These are phyloP conservation scores for Murraya koenigii DNA, from an alignment of 345 rosid species.

Conservation along the genomic window DNA sequence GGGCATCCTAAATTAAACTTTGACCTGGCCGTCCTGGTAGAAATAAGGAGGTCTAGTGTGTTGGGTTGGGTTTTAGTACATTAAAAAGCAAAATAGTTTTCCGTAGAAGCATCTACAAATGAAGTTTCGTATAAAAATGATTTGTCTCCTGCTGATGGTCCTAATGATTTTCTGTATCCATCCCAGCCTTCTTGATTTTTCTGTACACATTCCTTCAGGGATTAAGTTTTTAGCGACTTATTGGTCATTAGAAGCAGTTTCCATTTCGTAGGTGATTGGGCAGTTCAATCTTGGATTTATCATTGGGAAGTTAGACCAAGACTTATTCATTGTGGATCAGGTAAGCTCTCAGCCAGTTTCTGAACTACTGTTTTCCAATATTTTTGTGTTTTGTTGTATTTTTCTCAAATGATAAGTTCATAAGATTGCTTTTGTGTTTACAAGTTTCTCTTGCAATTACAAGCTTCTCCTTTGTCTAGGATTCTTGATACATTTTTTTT, in stretches of 20 bases:
- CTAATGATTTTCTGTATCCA: neutral
- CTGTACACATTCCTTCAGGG: neutral
- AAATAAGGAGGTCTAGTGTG: constrained; percentile 1
- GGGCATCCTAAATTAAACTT: neutral
- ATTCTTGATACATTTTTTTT: constrained; percentile 21
- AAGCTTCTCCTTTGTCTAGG: constrained; percentile 1
- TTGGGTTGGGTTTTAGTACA: neutral
- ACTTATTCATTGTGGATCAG: constrained; percentile 98
- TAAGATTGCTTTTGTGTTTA: constrained; percentile 7
- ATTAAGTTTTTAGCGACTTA: neutral
- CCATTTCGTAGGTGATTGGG: constrained; percentile 67
- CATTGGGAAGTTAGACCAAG: constrained; percentile 83
- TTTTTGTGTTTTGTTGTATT: constrained; percentile 2
- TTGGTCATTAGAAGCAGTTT: constrained; percentile 6
- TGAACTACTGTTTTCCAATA: constrained; percentile 12
- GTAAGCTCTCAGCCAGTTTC: constrained; percentile 36
- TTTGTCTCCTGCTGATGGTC: neutral
- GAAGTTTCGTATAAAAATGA: neutral
- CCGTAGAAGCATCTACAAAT: neutral
- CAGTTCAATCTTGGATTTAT: constrained; percentile 98
- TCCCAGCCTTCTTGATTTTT: constrained; percentile 2
- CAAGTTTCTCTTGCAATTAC: constrained; percentile 5
- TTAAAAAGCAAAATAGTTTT: neutral
- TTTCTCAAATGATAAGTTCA: neutral
- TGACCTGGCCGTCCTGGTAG: constrained; percentile 6